Base-by-base conservation (phyloP, 1,284 basidiomycete genomes). In the Trametes pubescens region DNA sequence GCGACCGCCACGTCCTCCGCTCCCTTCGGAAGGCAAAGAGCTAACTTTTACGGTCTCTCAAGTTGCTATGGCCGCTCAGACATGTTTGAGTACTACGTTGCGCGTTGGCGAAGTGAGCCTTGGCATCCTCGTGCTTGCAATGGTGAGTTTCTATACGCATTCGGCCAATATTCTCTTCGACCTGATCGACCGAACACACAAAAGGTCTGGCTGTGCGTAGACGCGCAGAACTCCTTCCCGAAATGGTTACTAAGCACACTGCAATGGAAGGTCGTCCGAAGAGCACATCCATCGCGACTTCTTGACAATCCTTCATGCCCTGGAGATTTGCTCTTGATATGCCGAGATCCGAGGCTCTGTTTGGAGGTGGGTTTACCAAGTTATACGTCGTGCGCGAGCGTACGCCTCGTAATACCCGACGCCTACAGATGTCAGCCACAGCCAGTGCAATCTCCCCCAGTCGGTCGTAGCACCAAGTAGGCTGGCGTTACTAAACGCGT, bases 261-360 rank as follows among this genome's bases (percentile, higher is more conserved):
- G 32, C 26, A 51, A 61, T 61, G 60, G 59, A 61, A 61, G 59
- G 2, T n/a, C 22, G 18, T 29, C 21, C 24, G 6, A 26, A 29
- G n/a, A 22, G 10, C 24, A n/a, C 14, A 9, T 26, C 29, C 32
- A n/a, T 22, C 47, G 14, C 6, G 13, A 34, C 37, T 63, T 61
- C 61, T 48, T 54, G 61, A 62, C 58, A 62, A 65, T 65, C 66
- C 52, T 58, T 18, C 54, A 47, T 60, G 51, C 48, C 34, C 7
- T 56, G 14, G 35, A 40, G 61, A 66, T 64, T 22, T 32, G 16
- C 40, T 44, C 37, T 35, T 35, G 43, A 59, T 21, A 46, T 35
- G 38, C 53, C 53, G 53, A 46, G 44, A 29, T 38, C 16, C 7
- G 29, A 8, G 29, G 13, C 32, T 35, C 24, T 37, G 32, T n/a